Conservation (phyloP, 345 rosid genomes). For the Anastatica hierochuntica region DNA sequence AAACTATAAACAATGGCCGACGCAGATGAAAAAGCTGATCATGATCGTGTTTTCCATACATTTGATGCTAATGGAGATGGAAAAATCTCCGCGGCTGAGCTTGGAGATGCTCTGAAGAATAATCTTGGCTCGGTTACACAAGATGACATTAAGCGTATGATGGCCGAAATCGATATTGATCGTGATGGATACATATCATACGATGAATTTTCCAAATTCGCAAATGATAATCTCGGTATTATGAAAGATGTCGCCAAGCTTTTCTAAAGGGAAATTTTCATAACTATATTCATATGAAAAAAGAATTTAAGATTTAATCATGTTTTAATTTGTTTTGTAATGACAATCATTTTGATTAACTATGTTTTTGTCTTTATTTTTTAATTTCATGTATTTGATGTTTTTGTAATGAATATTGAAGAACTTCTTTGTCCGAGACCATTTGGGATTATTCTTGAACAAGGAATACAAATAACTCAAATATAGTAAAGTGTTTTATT, state of each 20-base stretch:
- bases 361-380: too few species aligned
- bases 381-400: too few species aligned
- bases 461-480: too few species aligned
- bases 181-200: slow-evolving; percentile 82
- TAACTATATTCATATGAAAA: too few species aligned
- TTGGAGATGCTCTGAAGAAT: slow-evolving; percentile 63
- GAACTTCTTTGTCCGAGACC: too few species aligned
- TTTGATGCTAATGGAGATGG: slow-evolving; percentile 86
- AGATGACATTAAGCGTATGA: slow-evolving; percentile 68
- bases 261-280: slow-evolving; percentile 24
- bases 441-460: too few species aligned
- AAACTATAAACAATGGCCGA: slow-evolving; percentile 39
- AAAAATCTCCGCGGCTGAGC: slow-evolving; percentile 63
- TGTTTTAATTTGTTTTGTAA: neutral
- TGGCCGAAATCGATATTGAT: slow-evolving; percentile 82
- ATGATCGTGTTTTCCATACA: slow-evolving; percentile 60
- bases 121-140: slow-evolving; percentile 47
- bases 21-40: slow-evolving; percentile 41
- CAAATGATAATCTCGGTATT: slow-evolving; percentile 63
- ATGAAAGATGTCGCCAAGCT: slow-evolving; percentile 87
- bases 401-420: too few species aligned
- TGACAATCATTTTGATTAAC: neutral
- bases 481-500: too few species aligned
- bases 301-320: too few species aligned
- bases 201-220: slow-evolving; percentile 59